Evolutionary conservation across 2,329 filamentous ascomycete species (phyloP).

Genomic region (Trichoderma sp.): DNA sequence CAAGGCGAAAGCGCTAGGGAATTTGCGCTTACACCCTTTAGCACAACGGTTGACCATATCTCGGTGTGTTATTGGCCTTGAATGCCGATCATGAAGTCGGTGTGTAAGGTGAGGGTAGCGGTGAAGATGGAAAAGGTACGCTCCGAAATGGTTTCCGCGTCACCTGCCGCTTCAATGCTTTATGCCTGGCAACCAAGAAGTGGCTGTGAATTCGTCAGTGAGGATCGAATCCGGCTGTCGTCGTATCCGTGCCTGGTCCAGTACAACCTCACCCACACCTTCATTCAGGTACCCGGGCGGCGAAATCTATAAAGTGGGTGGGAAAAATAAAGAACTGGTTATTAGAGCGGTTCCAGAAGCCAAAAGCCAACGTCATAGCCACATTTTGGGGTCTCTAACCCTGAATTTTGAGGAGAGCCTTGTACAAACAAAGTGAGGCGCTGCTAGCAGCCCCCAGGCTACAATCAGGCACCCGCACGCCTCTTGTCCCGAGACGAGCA

Average conservation of each 20-base stretch:
- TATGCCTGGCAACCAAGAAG: not conserved
- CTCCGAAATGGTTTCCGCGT: rapidly evolving
- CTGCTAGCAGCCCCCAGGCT: no score
- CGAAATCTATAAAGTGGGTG: no score
- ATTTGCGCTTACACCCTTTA: no score
- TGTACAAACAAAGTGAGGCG: no score
- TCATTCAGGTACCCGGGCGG: no score
- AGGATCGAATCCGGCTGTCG: not conserved
- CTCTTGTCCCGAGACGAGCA: no score
- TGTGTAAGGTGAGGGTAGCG: not conserved
- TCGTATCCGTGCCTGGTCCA: not conserved
- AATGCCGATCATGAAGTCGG: not conserved
- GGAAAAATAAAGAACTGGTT: no score
- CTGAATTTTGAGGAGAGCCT: no score
- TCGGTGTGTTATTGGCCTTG: not conserved
- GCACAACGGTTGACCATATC: not conserved
- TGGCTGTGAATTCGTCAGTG: not conserved
- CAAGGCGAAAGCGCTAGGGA: not conserved
- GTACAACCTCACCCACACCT: not conserved
- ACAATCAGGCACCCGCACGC: no score
- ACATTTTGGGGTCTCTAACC: no score
- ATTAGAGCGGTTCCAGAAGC: no score
- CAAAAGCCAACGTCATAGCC: no score
- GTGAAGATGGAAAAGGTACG: not conserved
- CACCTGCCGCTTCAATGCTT: not conserved